Evolutionary conservation across 305 asterid genomes (phyloP), one percentile per base, ranked within the genome.

Genomic region (Fraxinus velutina): DNA sequence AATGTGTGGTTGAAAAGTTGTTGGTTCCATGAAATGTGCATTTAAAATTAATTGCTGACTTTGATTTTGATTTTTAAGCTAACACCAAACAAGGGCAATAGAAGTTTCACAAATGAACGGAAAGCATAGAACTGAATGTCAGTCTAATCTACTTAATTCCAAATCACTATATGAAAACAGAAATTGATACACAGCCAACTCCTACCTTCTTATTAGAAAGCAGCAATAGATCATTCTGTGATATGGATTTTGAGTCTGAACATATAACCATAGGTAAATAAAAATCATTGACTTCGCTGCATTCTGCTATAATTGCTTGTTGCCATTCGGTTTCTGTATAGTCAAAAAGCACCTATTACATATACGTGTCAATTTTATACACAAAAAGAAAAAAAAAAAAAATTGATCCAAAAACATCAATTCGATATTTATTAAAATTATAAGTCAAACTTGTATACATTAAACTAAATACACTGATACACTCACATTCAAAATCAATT

Each of bases 221-320:
- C 85, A 96, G 78, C 83, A 96, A 75, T 19, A 96, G 90, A 90
- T 96, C 99, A 88, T 90, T 90, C 84, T 92, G 96, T 30, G 91
- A 83, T 79, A 94, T 57, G 68, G 88, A 78, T 75, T 82, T 91
- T 5, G 80, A 75, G 8, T 86, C 89, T 19, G 80, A 15, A 82
- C 91, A 91, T 42, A 90, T 39, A 80, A 94, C 79, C 82, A 70
- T 78, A 21, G 98, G 97, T 82, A 90, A 82, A 86, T 93, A 85
- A 90, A 96, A 96, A 70, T 92, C 97, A 80, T 91, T 86, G 80
- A 89, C 87, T 88, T 93, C 98, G 79, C 88, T 86, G 88, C 92
- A 89, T 80, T 91, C 97, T 33, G 81, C 83, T 57, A 90, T 76
- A 0, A 88, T 83, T 50, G 90, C 96, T 80, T 70, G 81, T 81